Evolutionary conservation across 1,284 basidiomycete genomes (phyloP).

Genomic region (Boletus semigastroideus): DNA sequence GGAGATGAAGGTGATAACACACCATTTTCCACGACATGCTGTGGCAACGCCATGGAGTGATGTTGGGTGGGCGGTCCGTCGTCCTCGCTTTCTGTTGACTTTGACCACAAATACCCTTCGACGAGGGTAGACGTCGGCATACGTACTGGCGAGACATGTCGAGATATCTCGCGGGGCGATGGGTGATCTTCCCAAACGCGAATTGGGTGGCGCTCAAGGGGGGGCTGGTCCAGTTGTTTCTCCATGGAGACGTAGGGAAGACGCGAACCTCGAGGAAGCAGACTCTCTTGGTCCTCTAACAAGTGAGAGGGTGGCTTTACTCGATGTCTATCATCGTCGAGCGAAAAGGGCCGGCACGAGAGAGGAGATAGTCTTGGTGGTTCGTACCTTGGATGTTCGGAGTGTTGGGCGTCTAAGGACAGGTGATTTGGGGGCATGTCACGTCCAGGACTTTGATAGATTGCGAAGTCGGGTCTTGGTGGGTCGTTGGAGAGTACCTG

Average conservation of each 20-base stretch:
- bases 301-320: not conserved
- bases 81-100: not conserved
- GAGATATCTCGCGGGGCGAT: constrained; percentile 6
- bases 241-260: constrained; percentile 3
- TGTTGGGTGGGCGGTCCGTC: not conserved
- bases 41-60: not conserved
- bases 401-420: constrained; percentile 8
- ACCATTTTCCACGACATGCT: constrained; percentile 10
- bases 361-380: constrained; percentile 13
- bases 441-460: constrained; percentile 12
- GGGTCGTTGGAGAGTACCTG: constrained; percentile 17
- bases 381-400: constrained; percentile 15
- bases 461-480: constrained; percentile 10
- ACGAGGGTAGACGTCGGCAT: not conserved
- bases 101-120: not conserved
- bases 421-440: constrained; percentile 14
- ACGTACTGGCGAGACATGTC: constrained; percentile 14
- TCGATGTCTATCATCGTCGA: constrained; percentile 8
- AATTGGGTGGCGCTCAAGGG: constrained; percentile 20
- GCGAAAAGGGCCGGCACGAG: constrained; percentile 3
- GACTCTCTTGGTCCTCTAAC: constrained; percentile 8
- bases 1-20: not conserved
- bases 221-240: not conserved
- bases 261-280: constrained; percentile 5
- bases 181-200: constrained; percentile 30